Conservation (phyloP, 129 eudicot genomes). For the Centaurea solstitialis region DNA sequence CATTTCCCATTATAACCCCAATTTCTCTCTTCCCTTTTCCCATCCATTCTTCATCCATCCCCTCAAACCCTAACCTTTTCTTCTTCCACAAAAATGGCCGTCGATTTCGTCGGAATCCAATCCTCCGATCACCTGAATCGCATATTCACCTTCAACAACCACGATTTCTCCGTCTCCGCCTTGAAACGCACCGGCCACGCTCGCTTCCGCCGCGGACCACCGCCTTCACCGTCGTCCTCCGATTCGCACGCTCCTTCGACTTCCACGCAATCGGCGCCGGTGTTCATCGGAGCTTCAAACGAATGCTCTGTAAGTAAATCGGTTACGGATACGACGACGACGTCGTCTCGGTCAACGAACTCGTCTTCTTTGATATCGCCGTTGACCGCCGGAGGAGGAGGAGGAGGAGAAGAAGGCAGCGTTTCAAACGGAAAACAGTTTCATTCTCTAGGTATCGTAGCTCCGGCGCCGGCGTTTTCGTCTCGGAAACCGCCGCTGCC, state of each 20-base stretch:
- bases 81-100: slow-evolving; percentile 25
- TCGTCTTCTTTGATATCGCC: slow-evolving; percentile 62
- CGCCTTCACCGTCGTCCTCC: slow-evolving; percentile 4
- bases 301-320: slow-evolving; percentile 24
- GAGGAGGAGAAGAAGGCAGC: slow-evolving; percentile 56
- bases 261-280: slow-evolving; percentile 42
- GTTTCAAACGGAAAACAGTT: slow-evolving; percentile 65
- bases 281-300: background rate
- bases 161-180: slow-evolving; percentile 23
- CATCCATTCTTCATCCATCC: background rate
- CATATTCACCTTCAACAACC: slow-evolving; percentile 31
- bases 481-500: slow-evolving; percentile 67
- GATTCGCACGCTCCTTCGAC: slow-evolving; percentile 36
- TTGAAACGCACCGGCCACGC: slow-evolving; percentile 39
- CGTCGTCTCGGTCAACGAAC: slow-evolving; percentile 54
- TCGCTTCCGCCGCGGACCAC: slow-evolving; percentile 39
- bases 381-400: slow-evolving; percentile 51
- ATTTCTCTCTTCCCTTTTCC: slow-evolving; percentile 2
- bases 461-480: slow-evolving; percentile 51
- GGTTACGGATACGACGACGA: slow-evolving; percentile 33
- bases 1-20: background rate
- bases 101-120: slow-evolving; percentile 40
- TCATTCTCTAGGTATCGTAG: slow-evolving; percentile 23
- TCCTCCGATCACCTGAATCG: slow-evolving; percentile 22
- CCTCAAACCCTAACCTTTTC: background rate